phyloP scores from a whole-genome alignment of 441 rosid species.

The Pelargonium cotyledonis region DNA sequence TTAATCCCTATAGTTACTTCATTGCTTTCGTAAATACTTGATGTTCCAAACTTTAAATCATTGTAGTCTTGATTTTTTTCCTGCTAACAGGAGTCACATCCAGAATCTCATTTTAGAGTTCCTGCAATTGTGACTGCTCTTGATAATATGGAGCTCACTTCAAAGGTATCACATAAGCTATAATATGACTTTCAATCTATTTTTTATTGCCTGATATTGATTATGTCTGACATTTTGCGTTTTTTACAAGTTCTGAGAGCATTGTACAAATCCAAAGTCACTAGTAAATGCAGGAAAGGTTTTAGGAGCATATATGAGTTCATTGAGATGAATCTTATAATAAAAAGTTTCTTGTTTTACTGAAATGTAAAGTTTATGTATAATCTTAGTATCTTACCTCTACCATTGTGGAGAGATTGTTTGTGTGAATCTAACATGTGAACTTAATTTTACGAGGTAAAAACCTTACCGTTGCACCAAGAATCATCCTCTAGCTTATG shows the following conservation, averaged over 20 bases:
- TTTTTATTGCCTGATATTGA: neutral
- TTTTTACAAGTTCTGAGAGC: neutral
- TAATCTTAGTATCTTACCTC: neutral
- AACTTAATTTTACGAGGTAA: no score
- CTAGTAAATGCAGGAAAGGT: neutral
- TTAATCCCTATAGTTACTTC: neutral
- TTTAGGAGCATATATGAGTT: neutral
- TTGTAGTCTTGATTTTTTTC: slow-evolving; percentile 11
- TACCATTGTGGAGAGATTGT: no score
- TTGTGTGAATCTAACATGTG: no score
- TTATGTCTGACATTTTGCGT: neutral
- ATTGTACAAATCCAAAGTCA: neutral
- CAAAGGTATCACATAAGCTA: slow-evolving; percentile 40
- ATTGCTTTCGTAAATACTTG: neutral
- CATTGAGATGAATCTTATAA: neutral
- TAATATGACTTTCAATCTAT: neutral
- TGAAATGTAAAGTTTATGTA: neutral
- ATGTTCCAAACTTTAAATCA: neutral
- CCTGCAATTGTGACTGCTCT: slow-evolving; percentile 83
- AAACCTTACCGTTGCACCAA: no score
- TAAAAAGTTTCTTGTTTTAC: neutral
- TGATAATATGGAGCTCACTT: slow-evolving; percentile 59
- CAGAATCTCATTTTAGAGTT: slow-evolving; percentile 90
- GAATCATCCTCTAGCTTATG: neutral
- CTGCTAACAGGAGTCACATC: slow-evolving; percentile 70